These are phyloP conservation scores for Serpula lacrymans DNA, from an alignment of 768 basidiomycete genomes.

Conservation along the genomic window DNA sequence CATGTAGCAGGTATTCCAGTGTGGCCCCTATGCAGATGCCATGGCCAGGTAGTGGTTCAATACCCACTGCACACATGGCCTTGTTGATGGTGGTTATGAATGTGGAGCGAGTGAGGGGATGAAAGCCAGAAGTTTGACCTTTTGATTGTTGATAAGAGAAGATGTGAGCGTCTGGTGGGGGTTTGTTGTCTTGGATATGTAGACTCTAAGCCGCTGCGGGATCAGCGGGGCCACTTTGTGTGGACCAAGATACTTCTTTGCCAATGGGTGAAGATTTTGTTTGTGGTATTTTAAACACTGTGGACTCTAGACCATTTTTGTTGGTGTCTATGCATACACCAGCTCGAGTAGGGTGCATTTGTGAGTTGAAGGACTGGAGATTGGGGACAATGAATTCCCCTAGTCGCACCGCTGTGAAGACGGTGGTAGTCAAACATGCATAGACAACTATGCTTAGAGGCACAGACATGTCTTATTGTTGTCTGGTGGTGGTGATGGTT, in stretches of 20 bases:
- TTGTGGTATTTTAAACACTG: slow-evolving; percentile 26
- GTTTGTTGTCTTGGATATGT: slow-evolving; percentile 28
- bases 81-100: slow-evolving; percentile 17
- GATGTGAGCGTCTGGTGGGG: slow-evolving; percentile 16
- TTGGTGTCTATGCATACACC: slow-evolving; percentile 15
- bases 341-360: slow-evolving; percentile 19
- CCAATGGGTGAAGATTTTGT: slow-evolving; percentile 24
- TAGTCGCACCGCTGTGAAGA: slow-evolving; percentile 30
- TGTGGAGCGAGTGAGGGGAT: slow-evolving; percentile 22
- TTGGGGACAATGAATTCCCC: slow-evolving; percentile 36
- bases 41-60: slow-evolving; percentile 17
- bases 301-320: slow-evolving; percentile 10
- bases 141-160: slow-evolving; percentile 23
- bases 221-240: slow-evolving; percentile 23
- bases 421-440: slow-evolving; percentile 34
- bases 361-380: slow-evolving; percentile 26
- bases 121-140: neutral
- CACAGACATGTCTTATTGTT: slow-evolving; percentile 18
- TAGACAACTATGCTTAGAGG: slow-evolving; percentile 32
- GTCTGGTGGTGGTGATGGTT: slow-evolving; percentile 3
- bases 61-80: slow-evolving; percentile 7
- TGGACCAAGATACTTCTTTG: slow-evolving; percentile 34
- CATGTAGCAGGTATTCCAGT: slow-evolving; percentile 34
- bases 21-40: slow-evolving; percentile 28
- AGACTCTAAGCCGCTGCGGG: slow-evolving; percentile 17